Evolutionary conservation across 768 basidiomycete species (phyloP).

Genomic region (Rhodotorula toruloides): DNA sequence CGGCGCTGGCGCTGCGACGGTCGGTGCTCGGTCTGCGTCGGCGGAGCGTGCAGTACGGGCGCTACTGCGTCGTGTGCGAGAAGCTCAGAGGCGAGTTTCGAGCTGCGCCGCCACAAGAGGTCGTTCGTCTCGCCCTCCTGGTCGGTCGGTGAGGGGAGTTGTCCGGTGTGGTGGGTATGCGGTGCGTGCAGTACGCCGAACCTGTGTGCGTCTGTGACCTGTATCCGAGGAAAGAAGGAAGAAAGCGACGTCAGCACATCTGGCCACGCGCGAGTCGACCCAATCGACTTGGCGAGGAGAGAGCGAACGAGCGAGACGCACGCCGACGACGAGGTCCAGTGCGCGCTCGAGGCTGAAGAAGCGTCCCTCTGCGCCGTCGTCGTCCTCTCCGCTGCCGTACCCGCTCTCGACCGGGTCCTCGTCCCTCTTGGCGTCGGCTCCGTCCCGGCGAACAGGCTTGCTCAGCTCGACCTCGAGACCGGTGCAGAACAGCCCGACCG

Average conservation of each 20-base stretch:
- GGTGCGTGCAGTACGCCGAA: constrained; percentile 26
- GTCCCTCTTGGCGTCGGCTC: too few relatives aligned
- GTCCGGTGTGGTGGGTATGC: too few relatives aligned
- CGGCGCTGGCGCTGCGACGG: not conserved
- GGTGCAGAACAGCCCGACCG: constrained; percentile 10
- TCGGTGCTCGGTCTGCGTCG: not conserved
- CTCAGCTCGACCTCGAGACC: constrained; percentile 26
- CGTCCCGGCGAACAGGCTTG: not conserved
- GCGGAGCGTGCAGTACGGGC: not conserved
- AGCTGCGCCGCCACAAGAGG: constrained; percentile 3
- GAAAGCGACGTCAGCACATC: not conserved
- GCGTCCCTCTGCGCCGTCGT: constrained; percentile 14
- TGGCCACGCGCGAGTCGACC: not conserved
- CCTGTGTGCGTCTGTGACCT: constrained; percentile 32
- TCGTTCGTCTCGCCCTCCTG: not conserved
- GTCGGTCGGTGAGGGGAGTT: not conserved
- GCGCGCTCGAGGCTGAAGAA: constrained; percentile 9
- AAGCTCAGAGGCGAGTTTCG: not conserved
- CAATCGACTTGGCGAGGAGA: not conserved
- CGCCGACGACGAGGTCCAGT: constrained; percentile 27
- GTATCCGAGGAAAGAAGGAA: rapidly evolving
- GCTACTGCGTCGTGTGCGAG: constrained; percentile 21
- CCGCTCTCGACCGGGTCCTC: too few relatives aligned
- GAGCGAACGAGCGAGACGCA: not conserved
- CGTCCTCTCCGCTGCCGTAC: not conserved